These are phyloP conservation scores for Plenodomus tracheiphilus DNA, from an alignment of 2,329 filamentous ascomycete genomes.

Conservation along the genomic window DNA sequence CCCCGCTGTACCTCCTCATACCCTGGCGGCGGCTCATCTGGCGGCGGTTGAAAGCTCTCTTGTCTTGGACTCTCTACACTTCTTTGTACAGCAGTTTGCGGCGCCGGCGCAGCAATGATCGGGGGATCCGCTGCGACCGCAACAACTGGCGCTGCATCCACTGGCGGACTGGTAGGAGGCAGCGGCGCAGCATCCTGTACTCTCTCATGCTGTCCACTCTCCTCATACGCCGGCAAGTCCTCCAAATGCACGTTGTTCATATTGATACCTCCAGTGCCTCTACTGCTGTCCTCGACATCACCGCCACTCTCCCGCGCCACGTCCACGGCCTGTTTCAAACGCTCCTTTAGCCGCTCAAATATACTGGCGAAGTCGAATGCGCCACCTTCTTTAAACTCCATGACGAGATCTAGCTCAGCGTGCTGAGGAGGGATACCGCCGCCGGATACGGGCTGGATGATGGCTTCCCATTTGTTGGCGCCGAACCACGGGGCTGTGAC, in stretches of 20 bases:
- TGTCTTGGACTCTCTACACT: slow-evolving; percentile 26
- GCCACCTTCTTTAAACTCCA: slow-evolving; percentile 94
- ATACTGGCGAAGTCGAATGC: slow-evolving; percentile 85
- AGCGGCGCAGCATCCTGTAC: slow-evolving; percentile 38
- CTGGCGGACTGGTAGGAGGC: slow-evolving; percentile 18
- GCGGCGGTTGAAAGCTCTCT: slow-evolving; percentile 54
- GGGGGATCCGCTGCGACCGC: slow-evolving; percentile 10
- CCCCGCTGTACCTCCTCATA: slow-evolving; percentile 91
- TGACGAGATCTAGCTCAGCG: slow-evolving; percentile 74
- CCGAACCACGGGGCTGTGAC: slow-evolving; percentile 90
- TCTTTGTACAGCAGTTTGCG: slow-evolving; percentile 34
- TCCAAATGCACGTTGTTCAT: slow-evolving; percentile 75
- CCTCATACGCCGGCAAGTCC: slow-evolving; percentile 85
- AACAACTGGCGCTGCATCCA: slow-evolving; percentile 6
- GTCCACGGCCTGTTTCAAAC: slow-evolving; percentile 78
- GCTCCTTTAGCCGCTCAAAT: slow-evolving; percentile 83
- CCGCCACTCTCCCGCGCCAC: slow-evolving; percentile 67
- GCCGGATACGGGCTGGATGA: slow-evolving; percentile 77
- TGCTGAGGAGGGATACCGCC: slow-evolving; percentile 79
- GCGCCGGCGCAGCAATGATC: slow-evolving; percentile 18
- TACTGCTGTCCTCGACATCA: slow-evolving; percentile 44
- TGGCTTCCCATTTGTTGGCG: slow-evolving; percentile 83
- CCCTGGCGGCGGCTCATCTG: slow-evolving; percentile 79
- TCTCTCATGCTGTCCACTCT: slow-evolving; percentile 49
- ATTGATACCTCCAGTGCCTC: slow-evolving; percentile 56